phyloP scores from a whole-genome alignment of 768 basidiomycete genomes.

The Lentinula raphanica region DNA sequence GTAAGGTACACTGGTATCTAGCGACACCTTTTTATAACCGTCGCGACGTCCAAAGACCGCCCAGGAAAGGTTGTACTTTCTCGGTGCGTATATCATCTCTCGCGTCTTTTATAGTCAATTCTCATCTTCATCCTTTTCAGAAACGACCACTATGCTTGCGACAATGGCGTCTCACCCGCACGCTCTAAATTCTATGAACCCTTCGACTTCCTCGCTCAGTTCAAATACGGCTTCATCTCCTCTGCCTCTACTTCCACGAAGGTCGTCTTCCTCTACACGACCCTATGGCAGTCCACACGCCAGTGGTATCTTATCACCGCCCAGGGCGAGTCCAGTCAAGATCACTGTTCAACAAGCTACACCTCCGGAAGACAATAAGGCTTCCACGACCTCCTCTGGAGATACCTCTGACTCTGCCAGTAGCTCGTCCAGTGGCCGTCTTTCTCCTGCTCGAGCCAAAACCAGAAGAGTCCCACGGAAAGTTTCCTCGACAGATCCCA shows the following conservation, averaged over 20 bases:
- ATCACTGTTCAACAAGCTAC: constrained; percentile 24
- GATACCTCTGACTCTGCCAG: constrained; percentile 28
- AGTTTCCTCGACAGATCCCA: constrained; percentile 27
- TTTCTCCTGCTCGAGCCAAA: constrained; percentile 34
- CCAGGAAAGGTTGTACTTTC: not conserved
- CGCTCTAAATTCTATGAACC: not conserved
- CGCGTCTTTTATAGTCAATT: not conserved
- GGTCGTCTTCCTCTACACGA: constrained; percentile 30
- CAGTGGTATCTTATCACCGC: constrained; percentile 4
- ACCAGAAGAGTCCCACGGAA: constrained; percentile 26
- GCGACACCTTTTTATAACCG: not conserved
- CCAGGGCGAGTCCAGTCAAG: constrained; percentile 18
- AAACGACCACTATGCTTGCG: constrained; percentile 1
- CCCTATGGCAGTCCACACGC: constrained; percentile 16
- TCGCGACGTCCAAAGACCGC: not conserved
- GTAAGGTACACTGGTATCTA: not conserved
- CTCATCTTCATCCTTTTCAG: not conserved
- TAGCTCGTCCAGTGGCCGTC: constrained; percentile 24
- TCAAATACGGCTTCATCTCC: constrained; percentile 54
- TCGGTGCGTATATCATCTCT: not conserved
- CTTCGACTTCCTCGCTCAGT: constrained; percentile 13
- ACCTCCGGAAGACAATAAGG: constrained; percentile 16
- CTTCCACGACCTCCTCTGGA: constrained; percentile 4
- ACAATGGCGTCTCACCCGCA: not conserved
- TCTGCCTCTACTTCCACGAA: constrained; percentile 61